These are phyloP conservation scores for Fusarium luffae DNA, from an alignment of 2,329 filamentous ascomycete species.

Conservation along the genomic window DNA sequence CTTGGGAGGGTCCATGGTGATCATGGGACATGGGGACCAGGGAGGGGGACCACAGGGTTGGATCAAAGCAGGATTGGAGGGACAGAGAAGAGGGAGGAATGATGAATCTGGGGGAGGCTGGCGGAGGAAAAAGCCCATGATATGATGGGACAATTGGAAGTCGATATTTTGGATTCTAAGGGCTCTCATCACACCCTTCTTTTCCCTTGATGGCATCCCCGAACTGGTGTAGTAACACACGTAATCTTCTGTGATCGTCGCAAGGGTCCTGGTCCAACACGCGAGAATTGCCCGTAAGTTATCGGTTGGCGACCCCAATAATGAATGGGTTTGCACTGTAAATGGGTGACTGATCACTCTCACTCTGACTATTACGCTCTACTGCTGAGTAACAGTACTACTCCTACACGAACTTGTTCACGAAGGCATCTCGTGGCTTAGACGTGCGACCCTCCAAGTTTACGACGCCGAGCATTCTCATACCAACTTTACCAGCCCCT, in stretches of 20 bases:
- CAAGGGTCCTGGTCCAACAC: constrained; percentile 13
- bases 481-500: constrained; percentile 1
- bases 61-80: constrained; percentile 31
- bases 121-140: neutral
- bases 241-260: constrained; percentile 34
- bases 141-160: constrained; percentile 29
- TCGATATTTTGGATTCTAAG: neutral
- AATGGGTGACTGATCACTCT: constrained; percentile 36
- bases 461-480: constrained; percentile 1
- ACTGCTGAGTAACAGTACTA: neutral
- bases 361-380: neutral
- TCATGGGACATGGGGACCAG: constrained; percentile 37
- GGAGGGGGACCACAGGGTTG: constrained; percentile 18
- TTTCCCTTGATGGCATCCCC: constrained; percentile 7
- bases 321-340: neutral
- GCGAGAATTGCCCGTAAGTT: constrained; percentile 5
- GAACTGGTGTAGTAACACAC: constrained; percentile 26
- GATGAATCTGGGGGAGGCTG: constrained; percentile 24
- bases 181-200: constrained; percentile 32
- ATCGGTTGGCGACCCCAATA: neutral
- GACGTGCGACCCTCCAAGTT: constrained; percentile 35
- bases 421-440: constrained; percentile 35
- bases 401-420: constrained; percentile 1
- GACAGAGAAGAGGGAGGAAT: neutral
- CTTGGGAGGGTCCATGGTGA: constrained; percentile 22